A percentile compares a stretch with the other conserved stretches of the same genome.
These are phyloP conservation scores for Ascochyta rabiei DNA, from an alignment of 2,329 filamentous ascomycete species.

Conservation along the genomic window DNA sequence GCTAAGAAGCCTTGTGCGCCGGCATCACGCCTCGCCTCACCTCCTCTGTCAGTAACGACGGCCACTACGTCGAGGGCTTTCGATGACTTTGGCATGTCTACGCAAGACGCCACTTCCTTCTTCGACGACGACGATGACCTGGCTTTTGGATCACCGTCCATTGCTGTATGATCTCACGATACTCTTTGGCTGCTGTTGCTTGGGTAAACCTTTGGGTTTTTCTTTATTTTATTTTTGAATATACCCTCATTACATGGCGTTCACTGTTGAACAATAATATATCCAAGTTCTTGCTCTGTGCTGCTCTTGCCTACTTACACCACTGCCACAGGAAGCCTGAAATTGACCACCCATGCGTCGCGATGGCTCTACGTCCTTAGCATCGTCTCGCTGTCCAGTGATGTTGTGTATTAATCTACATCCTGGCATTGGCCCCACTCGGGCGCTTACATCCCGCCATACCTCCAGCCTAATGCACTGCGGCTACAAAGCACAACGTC, in stretches of 20 bases:
- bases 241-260: constrained; percentile 8
- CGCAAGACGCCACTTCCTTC: constrained; percentile 34
- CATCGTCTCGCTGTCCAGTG: not conserved
- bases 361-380: no score
- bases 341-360: not conserved
- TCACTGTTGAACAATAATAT: not conserved
- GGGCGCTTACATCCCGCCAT: not conserved
- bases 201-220: not conserved
- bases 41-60: not conserved
- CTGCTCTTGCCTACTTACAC: not conserved
- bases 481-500: not conserved
- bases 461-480: no score
- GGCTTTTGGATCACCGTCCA: constrained; percentile 30
- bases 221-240: constrained; percentile 1
- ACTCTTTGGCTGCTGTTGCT: not conserved
- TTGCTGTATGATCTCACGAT: constrained; percentile 16
- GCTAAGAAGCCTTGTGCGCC: constrained; percentile 5
- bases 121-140: constrained; percentile 37
- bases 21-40: not conserved
- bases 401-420: not conserved
- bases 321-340: no score
- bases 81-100: constrained; percentile 32
- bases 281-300: not conserved
- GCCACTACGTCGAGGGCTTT: constrained; percentile 6
- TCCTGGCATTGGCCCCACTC: not conserved